A percentile compares a stretch with the other conserved stretches of the same genome.
These are phyloP conservation scores for Thalassiosira exigua DNA, from an alignment of 352 stramenopile genomes.

Conservation along the genomic window DNA sequence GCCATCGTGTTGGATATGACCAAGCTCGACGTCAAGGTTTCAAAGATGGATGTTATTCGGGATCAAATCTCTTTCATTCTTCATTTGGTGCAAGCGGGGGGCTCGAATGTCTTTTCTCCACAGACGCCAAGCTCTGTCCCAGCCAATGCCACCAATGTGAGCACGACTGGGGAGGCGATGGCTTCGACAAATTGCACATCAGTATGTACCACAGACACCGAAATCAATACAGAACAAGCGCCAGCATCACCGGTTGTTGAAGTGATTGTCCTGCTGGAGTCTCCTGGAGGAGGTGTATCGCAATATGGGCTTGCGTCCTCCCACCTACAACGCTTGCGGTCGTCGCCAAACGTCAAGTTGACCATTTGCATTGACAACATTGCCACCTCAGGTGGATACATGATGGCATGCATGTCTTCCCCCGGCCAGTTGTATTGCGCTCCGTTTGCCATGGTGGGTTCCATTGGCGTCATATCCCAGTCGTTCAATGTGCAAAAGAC, in stretches of 20 bases:
- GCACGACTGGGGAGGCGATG: constrained; percentile 1
- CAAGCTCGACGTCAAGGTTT: constrained; percentile 55
- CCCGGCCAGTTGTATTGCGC: constrained; percentile 64
- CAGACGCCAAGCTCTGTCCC: background rate
- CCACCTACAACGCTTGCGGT: constrained; percentile 55
- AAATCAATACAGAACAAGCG: background rate
- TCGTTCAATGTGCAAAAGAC: constrained; percentile 74
- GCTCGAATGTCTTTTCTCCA: background rate
- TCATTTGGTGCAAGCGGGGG: constrained; percentile 41
- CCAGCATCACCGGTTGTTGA: constrained; percentile 45
- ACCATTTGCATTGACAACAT: constrained; percentile 80
- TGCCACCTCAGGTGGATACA: constrained; percentile 86
- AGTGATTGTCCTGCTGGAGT: constrained; percentile 73
- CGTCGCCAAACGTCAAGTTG: constrained; percentile 43
- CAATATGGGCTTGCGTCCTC: constrained; percentile 73
- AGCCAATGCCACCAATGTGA: background rate
- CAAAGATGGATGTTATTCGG: constrained; percentile 65
- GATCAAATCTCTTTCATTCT: constrained; percentile 79
- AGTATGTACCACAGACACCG: constrained; percentile 3
- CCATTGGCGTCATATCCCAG: constrained; percentile 80
- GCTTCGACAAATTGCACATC: background rate
- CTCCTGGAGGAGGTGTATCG: constrained; percentile 65
- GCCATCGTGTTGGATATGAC: constrained; percentile 77
- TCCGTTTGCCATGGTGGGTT: constrained; percentile 81
- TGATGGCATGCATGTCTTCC: constrained; percentile 59